Evolutionary conservation across 2,329 filamentous ascomycete species (phyloP), one percentile per base, ranked within the genome.

Genomic region (Xylaria sp.): DNA sequence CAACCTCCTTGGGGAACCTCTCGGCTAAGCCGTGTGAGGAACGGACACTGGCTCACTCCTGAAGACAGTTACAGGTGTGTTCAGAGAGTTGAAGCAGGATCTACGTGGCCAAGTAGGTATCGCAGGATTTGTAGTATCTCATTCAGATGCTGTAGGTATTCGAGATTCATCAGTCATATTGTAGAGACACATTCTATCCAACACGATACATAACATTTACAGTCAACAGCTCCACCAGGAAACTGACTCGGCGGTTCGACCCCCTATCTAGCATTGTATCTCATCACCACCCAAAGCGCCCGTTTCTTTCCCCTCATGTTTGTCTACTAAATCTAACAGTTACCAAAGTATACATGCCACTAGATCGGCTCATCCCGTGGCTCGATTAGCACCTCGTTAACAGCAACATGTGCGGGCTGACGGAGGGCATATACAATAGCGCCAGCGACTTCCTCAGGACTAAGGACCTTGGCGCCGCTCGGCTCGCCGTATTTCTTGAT

Each of bases 321-420:
- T 30, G 5, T 30, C 4, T 30, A 30, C 23, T 30, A 30, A 30
- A 30, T 46, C 52, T n/a, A 50, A 3, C 4, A 42, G 1, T 47
- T 3, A 9, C 42, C 37, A 54, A 18, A 46, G n/a, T 6, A 59
- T 34, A 42, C 3, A 23, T 8, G 19, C 19, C 23, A 23, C 57
- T 70, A 90, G 62, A 90, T 89, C 9, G 88, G 88, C 76, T 91
- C 88, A 66, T 91, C 88, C 51, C 88, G 77, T 11, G 88, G 88
- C 77, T 91, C 88, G 70, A 93, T 89, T 71, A 93, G 72, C 3
- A 93, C 81, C 76, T 93, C 90, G 65, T 93, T 93, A 1, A 93
- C 86, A 47, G 88, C 83, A 49, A 92, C 89, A 74, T 92, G 86
- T 57, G 83, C 79, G 0, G 89, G 89, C 77, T 92, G 88, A 61